Percentiles rank a stretch among this genome's conserved stretches.
Conservation (phyloP, 179 eudicot species). For the Gypsophila paniculata region DNA sequence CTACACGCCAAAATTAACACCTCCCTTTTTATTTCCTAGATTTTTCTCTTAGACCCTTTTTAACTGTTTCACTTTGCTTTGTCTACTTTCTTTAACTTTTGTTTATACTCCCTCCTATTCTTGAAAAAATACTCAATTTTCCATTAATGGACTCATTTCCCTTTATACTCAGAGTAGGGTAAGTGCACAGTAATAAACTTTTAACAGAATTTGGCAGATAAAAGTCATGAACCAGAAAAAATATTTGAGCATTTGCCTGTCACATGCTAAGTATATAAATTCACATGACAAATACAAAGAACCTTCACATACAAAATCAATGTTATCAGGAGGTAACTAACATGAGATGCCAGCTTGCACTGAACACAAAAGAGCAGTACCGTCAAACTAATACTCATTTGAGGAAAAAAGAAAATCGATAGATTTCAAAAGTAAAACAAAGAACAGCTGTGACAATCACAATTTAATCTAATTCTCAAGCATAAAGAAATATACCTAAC, state of each 20-base stretch:
- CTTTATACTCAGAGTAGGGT: no score
- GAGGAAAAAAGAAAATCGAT: not conserved
- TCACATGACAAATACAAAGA: not conserved
- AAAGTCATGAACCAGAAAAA: no score
- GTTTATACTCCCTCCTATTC: not conserved
- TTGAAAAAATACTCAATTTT: no score
- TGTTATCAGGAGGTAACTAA: not conserved
- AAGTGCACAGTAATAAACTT: no score
- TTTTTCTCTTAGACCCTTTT: not conserved
- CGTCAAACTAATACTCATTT: not conserved
- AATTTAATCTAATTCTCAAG: not conserved
- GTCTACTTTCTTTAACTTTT: not conserved
- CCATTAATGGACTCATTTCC: no score
- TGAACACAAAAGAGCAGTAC: not conserved
- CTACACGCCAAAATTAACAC: no score
- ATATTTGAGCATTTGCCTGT: not conserved
- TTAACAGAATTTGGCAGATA: no score
- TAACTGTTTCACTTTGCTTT: not conserved
- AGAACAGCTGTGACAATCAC: not conserved
- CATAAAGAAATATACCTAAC: slow-evolving; percentile 1
- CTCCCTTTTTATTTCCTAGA: not conserved
- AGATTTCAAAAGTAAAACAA: not conserved
- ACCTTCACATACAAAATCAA: not conserved
- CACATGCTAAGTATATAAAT: not conserved
- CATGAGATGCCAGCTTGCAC: slow-evolving; percentile 10